Base-by-base conservation (phyloP, 2,329 filamentous ascomycete genomes). In the Colletotrichum aenigma region DNA sequence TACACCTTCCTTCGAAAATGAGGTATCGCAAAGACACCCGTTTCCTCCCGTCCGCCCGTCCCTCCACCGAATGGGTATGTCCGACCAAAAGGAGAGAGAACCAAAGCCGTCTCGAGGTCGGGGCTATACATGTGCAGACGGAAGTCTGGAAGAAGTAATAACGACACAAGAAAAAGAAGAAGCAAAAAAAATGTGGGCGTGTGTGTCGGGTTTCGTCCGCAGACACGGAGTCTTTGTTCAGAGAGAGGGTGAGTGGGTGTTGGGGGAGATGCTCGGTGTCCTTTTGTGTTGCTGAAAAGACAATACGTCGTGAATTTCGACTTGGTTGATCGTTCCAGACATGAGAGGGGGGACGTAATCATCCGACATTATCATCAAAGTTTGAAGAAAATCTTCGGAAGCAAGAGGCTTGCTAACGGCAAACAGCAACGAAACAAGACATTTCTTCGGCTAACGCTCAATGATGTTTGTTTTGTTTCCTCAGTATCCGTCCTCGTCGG, bases 401-500 rank as follows among this genome's bases (percentile, higher is more conserved):
- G 7, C 34, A 32, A 34, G 56, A 24, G 32, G 18, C 0, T 16
- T 58, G 21, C 26, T 8, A 15, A 52, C 28, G 21, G n/a, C 9
- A 15, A 30, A 65, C 43, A 21, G 43, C 18, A 21, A 28, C 30
- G 48, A 67, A 61, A 24, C 55, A 61, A 48, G 32, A 64, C 34
- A 43, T 43, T 34, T 48, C 43, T 48, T 34, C 26, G 48, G 38
- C 30, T 67, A 48, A 26, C 28, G 32, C 32, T 64, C 32, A 64
- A 61, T 32, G 5, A 9, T 15, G 21, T 30, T 30, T 12, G 7
- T 15, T 32, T 13, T 60, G 4, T 21, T 34, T 28, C 36, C 13
- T 85, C 80, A 92, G 79, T 88, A 92, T 43, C 86, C 89, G 81
- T 93, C 91, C 81, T 93, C 91, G 77, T 93, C 92, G 3, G 91